Percentiles rank a stretch among this genome's conserved stretches.
Conservation (phyloP, 441 rosid genomes). For the Erodium chrysanthum region DNA sequence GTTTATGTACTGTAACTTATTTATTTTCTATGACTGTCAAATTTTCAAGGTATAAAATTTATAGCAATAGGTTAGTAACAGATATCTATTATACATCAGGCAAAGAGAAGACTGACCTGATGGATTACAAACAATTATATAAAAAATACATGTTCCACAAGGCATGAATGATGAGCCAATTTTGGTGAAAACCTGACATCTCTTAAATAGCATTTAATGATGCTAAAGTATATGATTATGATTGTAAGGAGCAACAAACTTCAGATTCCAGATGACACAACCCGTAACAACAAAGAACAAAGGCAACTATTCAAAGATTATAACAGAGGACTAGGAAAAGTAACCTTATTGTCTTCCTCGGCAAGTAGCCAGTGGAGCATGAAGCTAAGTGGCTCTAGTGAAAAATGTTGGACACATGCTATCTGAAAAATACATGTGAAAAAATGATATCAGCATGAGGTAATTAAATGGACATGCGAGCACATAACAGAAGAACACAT, state of each 20-base stretch:
- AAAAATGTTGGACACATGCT: conserved; percentile 80
- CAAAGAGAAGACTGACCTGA: too few species aligned
- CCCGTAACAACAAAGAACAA: neutral
- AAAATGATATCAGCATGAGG: conserved; percentile 16
- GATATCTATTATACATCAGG: too few species aligned
- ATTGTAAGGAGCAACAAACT: neutral
- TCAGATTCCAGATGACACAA: neutral
- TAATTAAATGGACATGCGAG: conserved; percentile 2
- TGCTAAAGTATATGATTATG: too few species aligned
- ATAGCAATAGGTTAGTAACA: too few species aligned
- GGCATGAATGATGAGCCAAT: too few species aligned
- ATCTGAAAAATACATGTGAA: conserved; percentile 38
- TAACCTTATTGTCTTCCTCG: conserved; percentile 47
- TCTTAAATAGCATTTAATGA: too few species aligned
- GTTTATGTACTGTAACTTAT: too few species aligned
- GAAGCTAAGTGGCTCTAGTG: conserved; percentile 47
- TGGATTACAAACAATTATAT: too few species aligned
- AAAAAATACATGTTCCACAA: too few species aligned
- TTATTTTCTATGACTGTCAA: too few species aligned
- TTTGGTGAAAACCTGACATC: too few species aligned
- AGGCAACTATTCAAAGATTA: neutral
- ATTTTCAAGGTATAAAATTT: too few species aligned
- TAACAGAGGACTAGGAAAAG: conserved; percentile 7
- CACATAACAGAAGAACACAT: conserved; percentile 11
- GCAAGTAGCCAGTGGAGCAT: conserved; percentile 40